Evolutionary conservation across 2,329 filamentous ascomycete species (phyloP).

Genomic region (Pestalotiopsis sp.): DNA sequence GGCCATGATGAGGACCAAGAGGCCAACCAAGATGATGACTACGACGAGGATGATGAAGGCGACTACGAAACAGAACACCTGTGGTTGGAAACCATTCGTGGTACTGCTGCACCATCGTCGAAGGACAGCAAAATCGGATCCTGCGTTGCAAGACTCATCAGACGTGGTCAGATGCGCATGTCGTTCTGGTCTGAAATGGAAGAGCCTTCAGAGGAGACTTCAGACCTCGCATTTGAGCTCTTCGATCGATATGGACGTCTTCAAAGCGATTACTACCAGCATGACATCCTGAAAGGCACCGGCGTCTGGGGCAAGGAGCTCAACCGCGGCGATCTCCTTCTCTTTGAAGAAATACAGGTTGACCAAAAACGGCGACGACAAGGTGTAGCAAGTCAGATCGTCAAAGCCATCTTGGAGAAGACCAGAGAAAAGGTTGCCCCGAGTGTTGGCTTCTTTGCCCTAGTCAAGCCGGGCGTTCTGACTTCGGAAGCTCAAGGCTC

Average conservation of each 20-base stretch:
- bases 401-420: conserved; percentile 28
- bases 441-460: conserved; percentile 16
- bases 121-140: background rate
- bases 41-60: background rate
- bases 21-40: background rate
- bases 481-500: background rate
- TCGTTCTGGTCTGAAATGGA: background rate
- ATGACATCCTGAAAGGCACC: conserved; percentile 25
- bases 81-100: background rate
- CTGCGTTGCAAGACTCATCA: background rate
- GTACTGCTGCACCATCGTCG: background rate
- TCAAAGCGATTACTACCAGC: conserved; percentile 30
- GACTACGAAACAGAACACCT: background rate
- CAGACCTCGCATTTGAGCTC: conserved; percentile 32
- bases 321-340: conserved; percentile 25
- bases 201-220: background rate
- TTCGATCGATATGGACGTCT: conserved; percentile 39
- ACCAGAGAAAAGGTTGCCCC: conserved; percentile 14
- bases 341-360: conserved; percentile 21
- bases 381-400: conserved; percentile 31
- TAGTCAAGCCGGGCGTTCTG: conserved; percentile 19
- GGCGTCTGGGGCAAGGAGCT: conserved; percentile 30
- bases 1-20: background rate
- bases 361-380: conserved; percentile 20
- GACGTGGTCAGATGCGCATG: background rate